Conservation (phyloP, 352 stramenopile species). For the Pythium volutum region DNA sequence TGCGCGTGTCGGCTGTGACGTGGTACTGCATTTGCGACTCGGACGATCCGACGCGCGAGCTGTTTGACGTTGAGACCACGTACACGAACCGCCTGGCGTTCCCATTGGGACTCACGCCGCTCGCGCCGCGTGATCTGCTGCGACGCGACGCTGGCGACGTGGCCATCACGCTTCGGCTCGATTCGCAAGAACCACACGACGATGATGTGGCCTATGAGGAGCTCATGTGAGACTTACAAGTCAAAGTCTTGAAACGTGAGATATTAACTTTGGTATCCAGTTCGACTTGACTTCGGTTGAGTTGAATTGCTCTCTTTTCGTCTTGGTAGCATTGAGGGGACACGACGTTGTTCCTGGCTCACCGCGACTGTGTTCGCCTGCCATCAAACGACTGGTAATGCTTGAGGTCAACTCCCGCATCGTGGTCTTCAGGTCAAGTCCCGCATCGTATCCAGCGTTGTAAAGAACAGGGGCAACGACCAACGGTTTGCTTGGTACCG, state of each 20-base stretch:
- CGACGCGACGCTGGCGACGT: constrained; percentile 46
- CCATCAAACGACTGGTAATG: too few species aligned
- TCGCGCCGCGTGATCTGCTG: constrained; percentile 43
- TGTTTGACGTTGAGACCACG: constrained; percentile 51
- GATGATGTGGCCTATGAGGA: constrained; percentile 12
- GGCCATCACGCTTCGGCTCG: constrained; percentile 30
- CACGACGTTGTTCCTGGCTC: too few species aligned
- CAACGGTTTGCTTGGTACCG: too few species aligned
- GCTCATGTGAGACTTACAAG: constrained; percentile 22
- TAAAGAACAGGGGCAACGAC: too few species aligned
- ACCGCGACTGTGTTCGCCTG: too few species aligned
- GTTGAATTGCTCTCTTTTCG: too few species aligned
- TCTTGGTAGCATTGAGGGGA: too few species aligned
- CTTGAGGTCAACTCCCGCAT: too few species aligned
- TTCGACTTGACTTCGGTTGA: too few species aligned
- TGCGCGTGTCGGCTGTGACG: constrained; percentile 46
- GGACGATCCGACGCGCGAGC: constrained; percentile 55
- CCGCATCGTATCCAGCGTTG: not conserved
- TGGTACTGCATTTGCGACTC: constrained; percentile 74
- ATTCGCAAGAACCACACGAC: not conserved
- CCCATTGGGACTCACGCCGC: constrained; percentile 49
- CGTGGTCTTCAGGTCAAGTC: too few species aligned
- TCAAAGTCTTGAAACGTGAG: too few species aligned
- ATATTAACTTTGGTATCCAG: too few species aligned
- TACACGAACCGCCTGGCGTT: constrained; percentile 68